Evolutionary conservation across 495 filamentous ascomycete genomes (phyloP).

Genomic region (Neurospora discreta): DNA sequence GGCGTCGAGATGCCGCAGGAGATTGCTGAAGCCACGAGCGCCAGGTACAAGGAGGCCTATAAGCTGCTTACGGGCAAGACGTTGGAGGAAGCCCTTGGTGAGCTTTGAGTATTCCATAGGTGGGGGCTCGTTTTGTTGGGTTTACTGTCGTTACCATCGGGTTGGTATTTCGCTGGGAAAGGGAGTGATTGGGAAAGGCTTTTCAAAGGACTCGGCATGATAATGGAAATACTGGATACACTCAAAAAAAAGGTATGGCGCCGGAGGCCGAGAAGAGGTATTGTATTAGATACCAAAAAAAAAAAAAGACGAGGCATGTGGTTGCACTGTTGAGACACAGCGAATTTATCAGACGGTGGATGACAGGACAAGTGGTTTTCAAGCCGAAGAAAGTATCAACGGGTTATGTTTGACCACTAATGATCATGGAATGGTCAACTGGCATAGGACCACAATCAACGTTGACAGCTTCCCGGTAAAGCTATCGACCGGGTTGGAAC

Average conservation of each 20-base stretch:
- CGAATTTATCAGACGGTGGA: neutral
- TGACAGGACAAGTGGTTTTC: neutral
- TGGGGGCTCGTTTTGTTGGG: neutral
- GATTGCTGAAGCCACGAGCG: constrained; percentile 49
- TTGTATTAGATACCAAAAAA: neutral
- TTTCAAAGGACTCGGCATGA: neutral
- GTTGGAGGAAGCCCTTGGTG: constrained; percentile 27
- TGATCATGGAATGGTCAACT: neutral
- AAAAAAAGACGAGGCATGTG: neutral
- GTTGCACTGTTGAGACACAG: neutral
- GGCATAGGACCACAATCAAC: neutral
- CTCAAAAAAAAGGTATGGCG: neutral
- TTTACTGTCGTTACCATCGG: neutral
- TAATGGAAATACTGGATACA: neutral
- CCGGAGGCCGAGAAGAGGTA: neutral
- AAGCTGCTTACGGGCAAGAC: constrained; percentile 30
- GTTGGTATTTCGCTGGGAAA: neutral
- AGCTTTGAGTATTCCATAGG: neutral
- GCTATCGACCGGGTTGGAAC: neutral
- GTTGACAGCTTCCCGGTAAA: neutral
- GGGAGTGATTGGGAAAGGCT: neutral
- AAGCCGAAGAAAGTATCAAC: neutral
- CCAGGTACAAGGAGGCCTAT: constrained; percentile 37
- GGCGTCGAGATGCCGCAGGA: constrained; percentile 61
- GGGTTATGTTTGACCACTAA: neutral